Base-by-base conservation (phyloP, 2,329 filamentous ascomycete species). In the Botrytis fragariae region DNA sequence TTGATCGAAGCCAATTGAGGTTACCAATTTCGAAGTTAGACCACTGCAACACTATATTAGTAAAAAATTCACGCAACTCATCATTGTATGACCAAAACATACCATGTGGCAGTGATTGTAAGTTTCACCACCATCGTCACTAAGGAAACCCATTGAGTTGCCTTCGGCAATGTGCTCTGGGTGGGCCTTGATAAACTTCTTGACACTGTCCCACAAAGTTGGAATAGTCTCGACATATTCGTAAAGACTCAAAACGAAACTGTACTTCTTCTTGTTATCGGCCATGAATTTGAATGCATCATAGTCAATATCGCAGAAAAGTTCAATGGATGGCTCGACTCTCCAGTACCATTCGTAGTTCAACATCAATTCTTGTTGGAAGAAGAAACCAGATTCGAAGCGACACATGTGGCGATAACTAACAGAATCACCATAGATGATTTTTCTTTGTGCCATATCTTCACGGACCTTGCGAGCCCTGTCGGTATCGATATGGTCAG, bases 271-370 rank as follows among this genome's bases (percentile, higher is more conserved):
- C 83, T 93, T 92, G 84, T 97, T 91, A 81, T 98, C 95, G 79
- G 92, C 91, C 94, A 99, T 98, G 86, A 90, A 94, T 77, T 93
- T 93, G 91, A 99, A 99, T 12, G 96, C 93, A 81, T 99, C 96
- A 83, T 97, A 97, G 83, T 94, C 88, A 80, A 99, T 88, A 81
- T 99, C 96, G 84, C 96, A 99, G 88, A 90, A 98, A 75, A 99
- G 91, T 86, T 98, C 93, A 81, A 99, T 91, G 84, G 93, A 96
- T 79, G 96, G 96, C 87, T 99, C 96, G 22, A 99, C 96, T 78
- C 97, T 93, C 96, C 96, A 99, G 88, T 99, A 99, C 89, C 94
- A 99, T 82, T 99, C 96, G 84, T 97, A 99, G 82, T 98, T 94
- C 83, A 93, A 85, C 93, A 99, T 95, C 78, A 98, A 85, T 44